phyloP scores from a whole-genome alignment of 1,284 basidiomycete genomes.

The Ceratobasidium sp. region DNA sequence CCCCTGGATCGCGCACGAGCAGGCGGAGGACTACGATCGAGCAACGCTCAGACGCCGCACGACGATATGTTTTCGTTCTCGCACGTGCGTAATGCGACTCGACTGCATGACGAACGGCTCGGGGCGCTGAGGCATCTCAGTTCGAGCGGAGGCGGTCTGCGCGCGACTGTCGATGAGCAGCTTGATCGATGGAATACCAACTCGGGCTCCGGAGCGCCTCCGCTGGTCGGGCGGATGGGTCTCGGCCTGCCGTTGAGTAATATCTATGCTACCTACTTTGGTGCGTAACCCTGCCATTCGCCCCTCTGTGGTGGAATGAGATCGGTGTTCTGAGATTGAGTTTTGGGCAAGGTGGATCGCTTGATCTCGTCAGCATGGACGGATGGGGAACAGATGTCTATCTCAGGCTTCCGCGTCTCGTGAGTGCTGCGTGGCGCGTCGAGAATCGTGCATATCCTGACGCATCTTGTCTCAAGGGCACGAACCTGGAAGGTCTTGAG shows the following conservation, averaged over 20 bases:
- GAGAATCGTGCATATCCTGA: constrained; percentile 20
- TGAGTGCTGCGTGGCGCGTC: constrained; percentile 59
- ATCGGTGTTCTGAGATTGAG: constrained; percentile 57
- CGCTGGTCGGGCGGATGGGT: constrained; percentile 71
- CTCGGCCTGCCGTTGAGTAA: constrained; percentile 89
- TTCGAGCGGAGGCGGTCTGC: constrained; percentile 72
- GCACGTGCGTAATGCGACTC: constrained; percentile 78
- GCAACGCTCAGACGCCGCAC: constrained; percentile 70
- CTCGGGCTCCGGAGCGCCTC: constrained; percentile 51
- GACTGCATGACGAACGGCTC: constrained; percentile 76
- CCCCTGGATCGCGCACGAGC: constrained; percentile 38
- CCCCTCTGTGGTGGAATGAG: not conserved
- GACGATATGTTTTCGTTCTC: constrained; percentile 85
- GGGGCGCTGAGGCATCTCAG: constrained; percentile 78
- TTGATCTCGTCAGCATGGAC: constrained; percentile 85
- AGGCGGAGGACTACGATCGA: constrained; percentile 78
- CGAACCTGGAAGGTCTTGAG: constrained; percentile 85
- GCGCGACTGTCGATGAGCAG: constrained; percentile 83
- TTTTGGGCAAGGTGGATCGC: constrained; percentile 71
- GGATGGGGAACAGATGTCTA: constrained; percentile 92
- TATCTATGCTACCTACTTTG: constrained; percentile 76
- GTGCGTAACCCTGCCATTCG: constrained; percentile 62
- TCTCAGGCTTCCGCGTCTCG: constrained; percentile 83
- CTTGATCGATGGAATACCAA: constrained; percentile 65
- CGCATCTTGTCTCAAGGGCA: constrained; percentile 68